Base-by-base conservation (phyloP, 352 stramenopile species). In the Phytophthora chlamydospora region DNA sequence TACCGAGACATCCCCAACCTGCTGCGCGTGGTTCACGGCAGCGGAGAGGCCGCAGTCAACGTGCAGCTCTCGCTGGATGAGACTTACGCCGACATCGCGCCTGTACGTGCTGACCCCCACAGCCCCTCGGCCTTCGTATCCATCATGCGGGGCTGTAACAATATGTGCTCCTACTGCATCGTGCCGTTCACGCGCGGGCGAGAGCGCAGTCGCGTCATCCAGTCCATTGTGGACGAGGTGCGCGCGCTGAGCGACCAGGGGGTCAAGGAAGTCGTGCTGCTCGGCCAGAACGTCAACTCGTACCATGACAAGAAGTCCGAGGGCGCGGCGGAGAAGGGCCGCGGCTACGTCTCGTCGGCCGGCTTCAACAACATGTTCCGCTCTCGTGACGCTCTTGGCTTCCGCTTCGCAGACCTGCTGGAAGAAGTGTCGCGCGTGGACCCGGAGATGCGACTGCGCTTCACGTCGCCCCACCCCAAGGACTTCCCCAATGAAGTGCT, bases 251-350 rank as follows among this genome's bases (percentile, higher is more conserved):
- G 88, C 12, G 81, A 96, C 56, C 75, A 98, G 43, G 95, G 92
- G 42, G 89, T 99, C 16, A 99, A 99, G 69, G 98, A 99, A 70
- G 86, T 99, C 12, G 91, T 98, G 47, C 79, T 99, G 31, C 80
- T 99, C n/a, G 98, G 98, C 35, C 98, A 99, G 77, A 99, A 99
- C 76, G 98, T 99, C 40, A 99, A 99, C 79, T 98, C 91, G 50
- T 99, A 99, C 74, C 96, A 99, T 73, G 97, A 99, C 80, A 92
- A 84, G 21, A 82, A 89, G 58, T 93, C 83, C 0, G 77, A 88
- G 40, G 85, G 80, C 14, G 85, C 85, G 13, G 43, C 57, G 12
- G 79, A 93, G 41, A 65, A 82, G 19, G 88, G 88, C 1, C 83
- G 88, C 7, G 78, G 76, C 27, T 96, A 96, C 65, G 82, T 90